Evolutionary conservation across 345 rosid genomes (phyloP).

Genomic region (Citrus mangshanensis): DNA sequence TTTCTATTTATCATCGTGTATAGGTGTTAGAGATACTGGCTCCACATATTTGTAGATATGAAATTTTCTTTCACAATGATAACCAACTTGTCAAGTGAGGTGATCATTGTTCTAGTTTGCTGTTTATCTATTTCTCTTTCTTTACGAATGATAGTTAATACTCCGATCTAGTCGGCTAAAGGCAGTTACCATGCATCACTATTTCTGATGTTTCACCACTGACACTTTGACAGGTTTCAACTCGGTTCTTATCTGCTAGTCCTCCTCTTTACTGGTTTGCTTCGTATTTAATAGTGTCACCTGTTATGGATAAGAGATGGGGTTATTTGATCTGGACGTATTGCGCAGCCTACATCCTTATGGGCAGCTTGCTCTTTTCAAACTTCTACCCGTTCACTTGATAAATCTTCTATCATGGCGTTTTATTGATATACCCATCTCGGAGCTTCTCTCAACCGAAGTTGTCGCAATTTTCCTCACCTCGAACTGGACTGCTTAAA

Average conservation of each 20-base stretch:
- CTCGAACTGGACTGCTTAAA: background rate
- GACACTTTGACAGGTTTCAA: constrained; percentile 58
- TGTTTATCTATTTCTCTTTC: background rate
- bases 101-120: background rate
- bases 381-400: constrained; percentile 93
- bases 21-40: background rate
- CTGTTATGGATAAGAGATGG: constrained; percentile 40
- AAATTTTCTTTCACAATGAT: background rate
- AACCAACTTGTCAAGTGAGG: background rate
- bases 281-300: constrained; percentile 39
- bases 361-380: constrained; percentile 78
- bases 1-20: background rate
- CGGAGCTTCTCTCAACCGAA: background rate
- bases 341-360: constrained; percentile 69
- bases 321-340: constrained; percentile 69
- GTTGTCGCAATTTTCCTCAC: background rate
- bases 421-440: background rate
- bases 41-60: background rate
- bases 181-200: background rate
- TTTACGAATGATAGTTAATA: background rate
- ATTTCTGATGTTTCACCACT: background rate
- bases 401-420: constrained; percentile 10
- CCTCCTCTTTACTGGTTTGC: constrained; percentile 93
- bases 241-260: constrained; percentile 87
- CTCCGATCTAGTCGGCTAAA: background rate